Base-by-base conservation (phyloP, 805 yeast genomes). In the Pichia membranifaciens region DNA sequence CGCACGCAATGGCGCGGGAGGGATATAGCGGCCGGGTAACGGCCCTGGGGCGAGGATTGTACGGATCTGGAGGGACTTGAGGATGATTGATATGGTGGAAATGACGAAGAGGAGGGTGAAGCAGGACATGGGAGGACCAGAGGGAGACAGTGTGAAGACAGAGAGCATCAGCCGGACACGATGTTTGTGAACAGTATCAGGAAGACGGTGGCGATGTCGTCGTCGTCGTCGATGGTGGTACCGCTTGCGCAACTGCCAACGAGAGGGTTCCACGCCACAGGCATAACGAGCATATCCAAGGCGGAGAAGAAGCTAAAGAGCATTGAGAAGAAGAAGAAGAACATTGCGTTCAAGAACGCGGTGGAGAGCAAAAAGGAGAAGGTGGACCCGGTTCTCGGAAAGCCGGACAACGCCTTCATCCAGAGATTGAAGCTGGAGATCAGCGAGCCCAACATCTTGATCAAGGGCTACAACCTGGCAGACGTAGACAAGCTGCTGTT, bases 331-430 rank as follows among this genome's bases (percentile, higher is more conserved):
- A 61, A 56, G 56, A 63, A 56, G 51, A 48, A 50, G 33, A 70
- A 60, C 38, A 72, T 52, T 22, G 58, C 62, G 9, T 45, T 53
- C 17, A 59, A 57, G 41, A 31, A 46, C 4, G 39, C 55, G 7
- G 44, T 47, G 21, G 48, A 48, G 28, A 51, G 48, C 23, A 50
- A 48, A 9, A 48, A 49, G 29, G 74, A 69, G 44, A 64, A 67
- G 45, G 75, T 85, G 28, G 97, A 90, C 65, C 97, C 97, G 1
- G 95, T 90, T 4, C 73, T 89, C 45, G 97, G 97, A 9, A 74
- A 73, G 47, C 66, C 78, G 5, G 68, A 75, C 44, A 81, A 81
- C 50, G 81, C 85, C 8, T 89, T 90, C 58, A 67, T 89, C 40
- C 65, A 67, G 39, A 78, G 96, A 65, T 69, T 89, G 46, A 71